Percentiles rank a stretch among this genome's conserved stretches.
Evolutionary conservation across 768 basidiomycete species (phyloP).

Genomic region (Lactifluus echinatus): DNA sequence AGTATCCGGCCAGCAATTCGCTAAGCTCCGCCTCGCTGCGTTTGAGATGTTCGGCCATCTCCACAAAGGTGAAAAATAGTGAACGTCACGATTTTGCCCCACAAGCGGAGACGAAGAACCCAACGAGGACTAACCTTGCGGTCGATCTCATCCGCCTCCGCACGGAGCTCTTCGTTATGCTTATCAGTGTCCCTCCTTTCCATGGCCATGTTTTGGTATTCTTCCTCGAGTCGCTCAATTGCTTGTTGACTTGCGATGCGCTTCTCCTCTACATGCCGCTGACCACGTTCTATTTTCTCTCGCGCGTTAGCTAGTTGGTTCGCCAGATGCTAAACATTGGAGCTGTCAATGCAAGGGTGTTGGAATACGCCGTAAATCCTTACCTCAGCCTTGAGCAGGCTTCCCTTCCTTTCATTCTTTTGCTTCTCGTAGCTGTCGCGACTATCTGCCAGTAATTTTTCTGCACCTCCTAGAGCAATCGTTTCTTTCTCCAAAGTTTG

Average conservation of each 20-base stretch:
- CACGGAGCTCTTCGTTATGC: slow-evolving; percentile 66
- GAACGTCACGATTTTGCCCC: not conserved
- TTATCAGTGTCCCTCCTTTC: slow-evolving; percentile 74
- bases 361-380: not conserved
- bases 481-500: slow-evolving; percentile 64
- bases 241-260: slow-evolving; percentile 61
- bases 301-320: slow-evolving; percentile 75
- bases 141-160: slow-evolving; percentile 60
- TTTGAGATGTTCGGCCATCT: slow-evolving; percentile 74
- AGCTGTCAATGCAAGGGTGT: not conserved
- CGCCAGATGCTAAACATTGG: slow-evolving; percentile 54
- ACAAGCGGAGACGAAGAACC: not conserved
- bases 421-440: slow-evolving; percentile 64
- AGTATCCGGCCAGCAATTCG: slow-evolving; percentile 76
- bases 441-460: slow-evolving; percentile 60
- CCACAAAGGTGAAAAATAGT: not conserved
- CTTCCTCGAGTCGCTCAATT: slow-evolving; percentile 65
- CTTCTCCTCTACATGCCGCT: slow-evolving; percentile 74
- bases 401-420: slow-evolving; percentile 63
- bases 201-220: slow-evolving; percentile 70
- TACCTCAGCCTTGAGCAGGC: slow-evolving; percentile 58
- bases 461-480: slow-evolving; percentile 48
- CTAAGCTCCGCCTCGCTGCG: slow-evolving; percentile 72
- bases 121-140: slow-evolving; percentile 39
- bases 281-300: slow-evolving; percentile 73